A percentile compares a stretch with the other conserved stretches of the same genome.
These are phyloP conservation scores for Rhododendron griersonianum DNA, from an alignment of 148 eudicot genomes.

Conservation along the genomic window DNA sequence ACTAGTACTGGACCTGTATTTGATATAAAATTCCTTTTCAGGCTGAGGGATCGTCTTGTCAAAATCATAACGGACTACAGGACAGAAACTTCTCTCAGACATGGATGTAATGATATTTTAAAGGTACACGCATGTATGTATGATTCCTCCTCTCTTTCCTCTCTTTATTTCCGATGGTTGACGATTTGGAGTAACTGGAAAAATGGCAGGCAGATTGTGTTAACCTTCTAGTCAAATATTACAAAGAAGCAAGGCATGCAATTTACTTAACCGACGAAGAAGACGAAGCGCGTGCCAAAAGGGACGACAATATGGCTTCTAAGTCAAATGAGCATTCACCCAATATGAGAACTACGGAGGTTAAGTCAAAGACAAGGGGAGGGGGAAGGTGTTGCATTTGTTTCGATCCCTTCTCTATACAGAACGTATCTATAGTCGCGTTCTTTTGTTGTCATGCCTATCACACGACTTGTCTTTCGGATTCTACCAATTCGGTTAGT, in stretches of 20 bases:
- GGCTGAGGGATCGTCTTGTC: constrained; percentile 91
- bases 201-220: constrained; percentile 76
- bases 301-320: constrained; percentile 42
- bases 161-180: not conserved
- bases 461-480: constrained; percentile 75
- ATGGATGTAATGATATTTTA: constrained; percentile 88
- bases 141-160: not conserved
- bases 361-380: constrained; percentile 69
- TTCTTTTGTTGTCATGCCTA: constrained; percentile 96
- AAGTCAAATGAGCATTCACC: constrained; percentile 41
- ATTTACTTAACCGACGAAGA: constrained; percentile 69
- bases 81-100: constrained; percentile 96
- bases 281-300: constrained; percentile 59
- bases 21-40: constrained; percentile 20
- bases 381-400: constrained; percentile 94
- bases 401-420: constrained; percentile 83
- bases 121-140: constrained; percentile 44
- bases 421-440: constrained; percentile 55
- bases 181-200: not conserved
- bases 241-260: constrained; percentile 88
- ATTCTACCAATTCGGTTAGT: constrained; percentile 51
- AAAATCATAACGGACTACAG: constrained; percentile 91
- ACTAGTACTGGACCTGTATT: not conserved
- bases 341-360: constrained; percentile 50
- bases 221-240: constrained; percentile 73